phyloP scores from a whole-genome alignment of 208 protist species.

The Jaenimonas drosophilae region DNA sequence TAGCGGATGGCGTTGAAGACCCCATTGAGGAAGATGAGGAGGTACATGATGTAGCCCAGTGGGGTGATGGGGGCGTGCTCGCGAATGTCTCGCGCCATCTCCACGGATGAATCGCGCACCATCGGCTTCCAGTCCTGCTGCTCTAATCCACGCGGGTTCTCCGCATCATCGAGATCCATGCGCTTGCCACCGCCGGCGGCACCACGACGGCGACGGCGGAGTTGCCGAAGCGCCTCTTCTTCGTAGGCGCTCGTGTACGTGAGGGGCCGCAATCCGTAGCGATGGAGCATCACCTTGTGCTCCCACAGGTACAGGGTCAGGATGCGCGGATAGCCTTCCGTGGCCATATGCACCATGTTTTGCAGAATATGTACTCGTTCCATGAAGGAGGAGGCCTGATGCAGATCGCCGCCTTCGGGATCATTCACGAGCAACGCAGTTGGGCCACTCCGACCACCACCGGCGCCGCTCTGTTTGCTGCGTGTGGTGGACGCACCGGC shows the following conservation, averaged over 20 bases:
- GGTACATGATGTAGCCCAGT: conserved; percentile 63
- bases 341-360: conserved; percentile 89
- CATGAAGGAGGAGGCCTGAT: conserved; percentile 27
- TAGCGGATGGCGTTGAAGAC: conserved; percentile 83
- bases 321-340: conserved; percentile 83
- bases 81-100: conserved; percentile 81
- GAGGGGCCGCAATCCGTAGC: conserved; percentile 61
- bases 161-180: neutral
- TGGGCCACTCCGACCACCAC: too few species aligned
- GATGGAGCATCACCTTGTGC: conserved; percentile 56
- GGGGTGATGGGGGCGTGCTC: conserved; percentile 75
- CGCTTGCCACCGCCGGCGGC: conserved; percentile 2
- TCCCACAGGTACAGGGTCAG: conserved; percentile 86
- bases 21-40: conserved; percentile 77
- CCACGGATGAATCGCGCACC: conserved; percentile 12
- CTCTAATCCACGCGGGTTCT: too few species aligned
- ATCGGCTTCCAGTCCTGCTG: conserved; percentile 6
- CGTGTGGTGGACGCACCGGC: too few species aligned
- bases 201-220: conserved; percentile 28
- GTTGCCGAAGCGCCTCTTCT: conserved; percentile 47
- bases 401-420: conserved; percentile 79
- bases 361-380: conserved; percentile 56
- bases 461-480: too few species aligned
- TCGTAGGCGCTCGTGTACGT: conserved; percentile 81
- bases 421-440: conserved; percentile 73